Base-by-base conservation (phyloP, 1,284 basidiomycete species). In the Malassezia obtusa region DNA sequence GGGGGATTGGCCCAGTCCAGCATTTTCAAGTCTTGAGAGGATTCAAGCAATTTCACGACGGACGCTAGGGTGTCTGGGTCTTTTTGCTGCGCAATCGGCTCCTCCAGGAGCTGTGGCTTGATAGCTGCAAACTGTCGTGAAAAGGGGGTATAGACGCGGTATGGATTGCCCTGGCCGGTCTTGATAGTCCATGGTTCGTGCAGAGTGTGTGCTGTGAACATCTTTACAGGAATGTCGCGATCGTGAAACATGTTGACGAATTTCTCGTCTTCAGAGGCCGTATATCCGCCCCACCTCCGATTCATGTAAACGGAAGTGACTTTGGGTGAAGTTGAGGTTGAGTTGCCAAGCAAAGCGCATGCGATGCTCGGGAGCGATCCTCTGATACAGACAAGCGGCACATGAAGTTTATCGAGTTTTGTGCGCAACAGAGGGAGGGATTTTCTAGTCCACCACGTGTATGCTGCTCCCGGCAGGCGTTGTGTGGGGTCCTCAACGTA, bases 171-270 rank as follows among this genome's bases (percentile, higher is more conserved):
- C 15, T 52, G 50, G 8, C 50, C 50, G 4, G 50, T 52, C 26
- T 52, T 45, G 7, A 52, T 22, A 9, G 40, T 32, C 50, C 50
- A 52, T 26, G 50, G 50, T 21, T 52, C 50, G 37, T 52, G 50
- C 3, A 52, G n/a, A 1, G 50, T 52, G 21, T 52, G 50, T 19
- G 44, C 50, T 1, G 39, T 40, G 33, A 39, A 39, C 7, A 17
- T 15, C 4, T 39, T 37, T 6, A 45, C 19, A 9, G 33, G 12
- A 14, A 47, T 47, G 19, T 46, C 14, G 24, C 25, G 28, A 9
- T 47, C 17, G n/a, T 44, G 35, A 3, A 38, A 21, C 8, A 39
- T 39, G 2, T 39, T 17, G 4, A 24, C 28, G 37, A 52, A 52
- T 0, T 24, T 19, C 7, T 44, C 37, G 25, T 52, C 44, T 15